phyloP scores from a whole-genome alignment of 768 basidiomycete genomes.

The Hemileccinum rubropunctum region DNA sequence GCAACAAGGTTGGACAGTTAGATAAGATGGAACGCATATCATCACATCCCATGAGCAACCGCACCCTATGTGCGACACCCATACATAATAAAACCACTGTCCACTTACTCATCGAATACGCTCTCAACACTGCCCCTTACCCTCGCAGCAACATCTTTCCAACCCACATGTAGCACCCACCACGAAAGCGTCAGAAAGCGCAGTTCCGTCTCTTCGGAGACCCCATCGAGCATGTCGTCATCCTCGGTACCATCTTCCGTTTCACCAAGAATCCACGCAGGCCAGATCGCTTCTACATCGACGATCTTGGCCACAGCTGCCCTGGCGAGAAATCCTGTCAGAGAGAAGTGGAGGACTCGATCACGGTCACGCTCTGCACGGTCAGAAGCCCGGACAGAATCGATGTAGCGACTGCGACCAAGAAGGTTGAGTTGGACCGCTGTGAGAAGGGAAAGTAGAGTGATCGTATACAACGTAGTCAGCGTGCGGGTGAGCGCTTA shows the following conservation, averaged over 20 bases:
- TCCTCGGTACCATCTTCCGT: slow-evolving; percentile 28
- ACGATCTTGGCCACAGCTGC: slow-evolving; percentile 25
- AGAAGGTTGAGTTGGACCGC: slow-evolving; percentile 83
- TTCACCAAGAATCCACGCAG: slow-evolving; percentile 20
- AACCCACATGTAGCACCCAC: slow-evolving; percentile 92
- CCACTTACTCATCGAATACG: slow-evolving; percentile 76
- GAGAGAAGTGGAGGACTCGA: slow-evolving; percentile 33
- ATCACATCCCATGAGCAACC: background rate
- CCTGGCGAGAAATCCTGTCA: slow-evolving; percentile 22
- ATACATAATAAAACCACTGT: background rate
- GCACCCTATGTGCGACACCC: background rate
- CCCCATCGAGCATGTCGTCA: slow-evolving; percentile 30
- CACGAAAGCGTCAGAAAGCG: slow-evolving; percentile 85
- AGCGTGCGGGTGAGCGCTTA: slow-evolving; percentile 85
- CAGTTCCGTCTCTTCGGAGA: slow-evolving; percentile 68
- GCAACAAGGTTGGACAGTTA: background rate
- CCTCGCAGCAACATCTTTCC: slow-evolving; percentile 78
- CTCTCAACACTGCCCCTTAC: slow-evolving; percentile 75
- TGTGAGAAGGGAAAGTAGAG: slow-evolving; percentile 84
- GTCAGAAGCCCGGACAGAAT: slow-evolving; percentile 59
- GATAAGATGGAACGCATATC: background rate
- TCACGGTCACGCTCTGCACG: slow-evolving; percentile 53
- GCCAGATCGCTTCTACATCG: slow-evolving; percentile 25
- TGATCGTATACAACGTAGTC: slow-evolving; percentile 82
- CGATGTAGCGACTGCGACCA: slow-evolving; percentile 77